phyloP scores from a whole-genome alignment of 2,329 filamentous ascomycete genomes.

The Calonectria leucothoes region DNA sequence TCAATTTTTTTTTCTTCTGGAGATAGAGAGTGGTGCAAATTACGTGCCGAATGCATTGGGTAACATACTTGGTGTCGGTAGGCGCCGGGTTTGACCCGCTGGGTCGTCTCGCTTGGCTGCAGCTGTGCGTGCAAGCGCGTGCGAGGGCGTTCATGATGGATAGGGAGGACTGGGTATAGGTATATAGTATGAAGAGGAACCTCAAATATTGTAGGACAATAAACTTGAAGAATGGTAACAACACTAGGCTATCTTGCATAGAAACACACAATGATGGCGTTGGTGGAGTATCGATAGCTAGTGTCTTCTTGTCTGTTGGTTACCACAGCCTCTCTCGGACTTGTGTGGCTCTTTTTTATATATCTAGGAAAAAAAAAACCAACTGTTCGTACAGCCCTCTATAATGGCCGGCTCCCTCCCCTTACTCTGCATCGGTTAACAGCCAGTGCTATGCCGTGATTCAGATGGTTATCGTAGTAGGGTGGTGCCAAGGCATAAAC shows the following conservation, averaged over 20 bases:
- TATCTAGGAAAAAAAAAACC: neutral
- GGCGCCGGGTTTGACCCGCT: conserved; percentile 2
- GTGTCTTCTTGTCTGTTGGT: neutral
- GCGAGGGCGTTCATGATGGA: conserved; percentile 8
- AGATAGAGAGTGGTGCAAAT: neutral
- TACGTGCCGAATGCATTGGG: neutral
- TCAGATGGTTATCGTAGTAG: neutral
- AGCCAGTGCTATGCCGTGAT: neutral
- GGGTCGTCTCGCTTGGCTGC: neutral
- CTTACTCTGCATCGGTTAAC: neutral
- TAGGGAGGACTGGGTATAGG: neutral
- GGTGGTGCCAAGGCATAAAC: conserved; percentile 8
- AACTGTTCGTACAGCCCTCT: neutral
- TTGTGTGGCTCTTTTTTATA: neutral
- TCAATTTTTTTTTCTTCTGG: too few relatives aligned
- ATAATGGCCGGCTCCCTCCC: neutral
- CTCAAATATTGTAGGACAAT: neutral
- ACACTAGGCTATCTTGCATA: too few relatives aligned
- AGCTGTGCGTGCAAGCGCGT: neutral
- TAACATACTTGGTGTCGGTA: conserved; percentile 13
- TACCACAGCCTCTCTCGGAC: neutral
- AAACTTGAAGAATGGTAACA: neutral
- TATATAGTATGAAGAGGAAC: neutral
- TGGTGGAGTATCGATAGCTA: neutral
- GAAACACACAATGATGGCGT: neutral